Percentiles rank a stretch among this genome's conserved stretches.
Evolutionary conservation across 208 protist genomes (phyloP).

Genomic region (Crithidia acanthocephali): DNA sequence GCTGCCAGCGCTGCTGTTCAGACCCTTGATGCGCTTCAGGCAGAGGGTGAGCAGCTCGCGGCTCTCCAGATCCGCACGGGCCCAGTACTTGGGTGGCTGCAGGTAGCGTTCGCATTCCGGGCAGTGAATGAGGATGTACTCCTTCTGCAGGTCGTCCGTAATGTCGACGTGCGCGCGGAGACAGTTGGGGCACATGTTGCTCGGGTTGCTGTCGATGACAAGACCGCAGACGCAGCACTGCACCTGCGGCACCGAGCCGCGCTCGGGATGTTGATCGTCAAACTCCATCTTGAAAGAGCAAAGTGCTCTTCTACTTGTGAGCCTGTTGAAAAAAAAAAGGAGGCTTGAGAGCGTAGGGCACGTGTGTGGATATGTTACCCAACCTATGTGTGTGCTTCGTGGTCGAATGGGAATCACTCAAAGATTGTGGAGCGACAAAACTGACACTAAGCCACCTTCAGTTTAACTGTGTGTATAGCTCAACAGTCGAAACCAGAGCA

Average conservation of each 20-base stretch:
- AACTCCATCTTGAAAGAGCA: conserved; percentile 27
- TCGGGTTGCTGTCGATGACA: conserved; percentile 97
- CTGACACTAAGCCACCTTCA: too few species aligned
- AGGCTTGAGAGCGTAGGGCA: neutral
- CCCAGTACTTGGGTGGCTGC: conserved; percentile 98
- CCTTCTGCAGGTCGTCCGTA: conserved; percentile 97
- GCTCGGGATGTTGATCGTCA: conserved; percentile 56
- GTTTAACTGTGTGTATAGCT: too few species aligned
- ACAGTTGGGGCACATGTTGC: conserved; percentile 99
- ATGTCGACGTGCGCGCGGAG: conserved; percentile 98
- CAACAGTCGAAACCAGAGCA: too few species aligned
- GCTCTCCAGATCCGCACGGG: conserved; percentile 96
- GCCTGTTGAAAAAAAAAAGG: too few species aligned
- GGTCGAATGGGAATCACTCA: too few species aligned
- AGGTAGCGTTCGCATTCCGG: conserved; percentile 96
- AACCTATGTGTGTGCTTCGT: too few species aligned
- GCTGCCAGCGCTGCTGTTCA: conserved; percentile 90
- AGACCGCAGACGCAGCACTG: conserved; percentile 98
- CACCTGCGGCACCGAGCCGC: conserved; percentile 75
- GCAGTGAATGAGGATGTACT: conserved; percentile 96
- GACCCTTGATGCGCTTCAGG: conserved; percentile 96
- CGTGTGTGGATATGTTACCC: neutral
- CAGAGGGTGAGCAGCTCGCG: conserved; percentile 98
- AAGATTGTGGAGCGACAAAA: too few species aligned
- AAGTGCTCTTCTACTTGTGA: neutral